These are phyloP conservation scores for Boeremia exigua DNA, from an alignment of 2,329 filamentous ascomycete species.

Conservation along the genomic window DNA sequence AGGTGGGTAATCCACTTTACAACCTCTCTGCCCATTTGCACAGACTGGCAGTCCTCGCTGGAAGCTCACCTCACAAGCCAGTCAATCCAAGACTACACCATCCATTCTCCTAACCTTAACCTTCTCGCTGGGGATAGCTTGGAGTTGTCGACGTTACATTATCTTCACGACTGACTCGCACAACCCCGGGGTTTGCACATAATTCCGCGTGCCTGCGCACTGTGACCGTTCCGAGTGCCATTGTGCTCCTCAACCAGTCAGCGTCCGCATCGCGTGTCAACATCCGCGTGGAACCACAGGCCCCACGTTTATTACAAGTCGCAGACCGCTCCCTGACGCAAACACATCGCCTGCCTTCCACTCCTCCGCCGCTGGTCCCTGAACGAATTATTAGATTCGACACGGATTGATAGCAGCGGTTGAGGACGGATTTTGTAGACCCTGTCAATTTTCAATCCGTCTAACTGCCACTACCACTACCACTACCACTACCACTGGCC, in stretches of 20 bases:
- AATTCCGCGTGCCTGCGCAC: conserved; percentile 15
- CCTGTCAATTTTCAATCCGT: not conserved
- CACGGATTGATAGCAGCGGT: conserved; percentile 31
- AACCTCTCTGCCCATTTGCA: conserved; percentile 12
- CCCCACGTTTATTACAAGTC: conserved; percentile 29
- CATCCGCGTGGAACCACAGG: conserved; percentile 30
- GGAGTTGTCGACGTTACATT: conserved; percentile 13
- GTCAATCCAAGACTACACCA: not conserved
- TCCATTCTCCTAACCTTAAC: conserved; percentile 3
- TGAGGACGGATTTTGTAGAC: conserved; percentile 17
- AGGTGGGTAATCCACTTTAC: conserved; percentile 9
- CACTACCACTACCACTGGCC: not conserved
- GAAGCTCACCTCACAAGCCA: not conserved
- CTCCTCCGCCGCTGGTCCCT: conserved; percentile 37
- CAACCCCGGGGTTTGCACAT: conserved; percentile 5
- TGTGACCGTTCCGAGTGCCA: conserved; percentile 20
- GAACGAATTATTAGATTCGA: conserved; percentile 50
- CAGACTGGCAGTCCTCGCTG: not conserved
- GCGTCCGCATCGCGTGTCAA: conserved; percentile 23
- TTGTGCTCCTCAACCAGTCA: conserved; percentile 27
- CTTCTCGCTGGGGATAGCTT: not conserved
- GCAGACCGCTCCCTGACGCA: conserved; percentile 19
- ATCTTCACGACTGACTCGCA: conserved; percentile 16
- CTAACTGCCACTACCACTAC: not conserved
- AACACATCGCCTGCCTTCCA: conserved; percentile 7